Conservation (phyloP, 768 basidiomycete species). For the Boletus huronensis region DNA sequence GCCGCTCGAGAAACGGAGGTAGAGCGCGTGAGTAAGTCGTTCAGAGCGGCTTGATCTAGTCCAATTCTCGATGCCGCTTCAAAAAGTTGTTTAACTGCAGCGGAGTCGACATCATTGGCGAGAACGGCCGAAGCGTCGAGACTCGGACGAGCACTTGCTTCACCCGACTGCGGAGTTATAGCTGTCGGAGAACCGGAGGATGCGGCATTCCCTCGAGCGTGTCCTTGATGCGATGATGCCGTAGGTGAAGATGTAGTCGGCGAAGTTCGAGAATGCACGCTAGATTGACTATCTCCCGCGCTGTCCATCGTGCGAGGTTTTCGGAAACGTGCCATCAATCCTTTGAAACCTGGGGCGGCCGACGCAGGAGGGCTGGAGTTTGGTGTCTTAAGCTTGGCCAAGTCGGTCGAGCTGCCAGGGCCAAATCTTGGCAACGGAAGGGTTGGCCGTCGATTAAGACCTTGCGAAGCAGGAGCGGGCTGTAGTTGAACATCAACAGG, state of each 20-base stretch:
- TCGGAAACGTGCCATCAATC: constrained; percentile 79
- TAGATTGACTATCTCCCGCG: constrained; percentile 29
- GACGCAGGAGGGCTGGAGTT: constrained; percentile 65
- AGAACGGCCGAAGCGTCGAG: constrained; percentile 25
- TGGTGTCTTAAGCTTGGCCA: constrained; percentile 50
- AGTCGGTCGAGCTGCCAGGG: constrained; percentile 43
- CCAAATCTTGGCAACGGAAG: constrained; percentile 44
- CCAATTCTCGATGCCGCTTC: constrained; percentile 74
- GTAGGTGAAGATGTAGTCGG: constrained; percentile 36
- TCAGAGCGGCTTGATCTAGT: constrained; percentile 67
- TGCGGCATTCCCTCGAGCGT: constrained; percentile 31
- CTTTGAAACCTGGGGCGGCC: constrained; percentile 69
- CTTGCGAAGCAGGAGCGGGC: constrained; percentile 26
- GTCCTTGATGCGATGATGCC: constrained; percentile 31
- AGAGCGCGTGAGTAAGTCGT: constrained; percentile 68
- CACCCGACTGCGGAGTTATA: constrained; percentile 7
- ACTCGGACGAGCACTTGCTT: constrained; percentile 19
- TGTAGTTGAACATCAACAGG: constrained; percentile 43
- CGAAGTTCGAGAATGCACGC: constrained; percentile 28
- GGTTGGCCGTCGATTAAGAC: constrained; percentile 44
- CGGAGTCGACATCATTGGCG: constrained; percentile 37
- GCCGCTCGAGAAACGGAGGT: constrained; percentile 57
- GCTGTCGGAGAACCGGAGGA: constrained; percentile 20
- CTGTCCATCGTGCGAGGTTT: constrained; percentile 31
- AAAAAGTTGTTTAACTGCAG: constrained; percentile 68